Evolutionary conservation across 164 flowering plant species (phyloP).

Genomic region (Stephania yunnanensis): DNA sequence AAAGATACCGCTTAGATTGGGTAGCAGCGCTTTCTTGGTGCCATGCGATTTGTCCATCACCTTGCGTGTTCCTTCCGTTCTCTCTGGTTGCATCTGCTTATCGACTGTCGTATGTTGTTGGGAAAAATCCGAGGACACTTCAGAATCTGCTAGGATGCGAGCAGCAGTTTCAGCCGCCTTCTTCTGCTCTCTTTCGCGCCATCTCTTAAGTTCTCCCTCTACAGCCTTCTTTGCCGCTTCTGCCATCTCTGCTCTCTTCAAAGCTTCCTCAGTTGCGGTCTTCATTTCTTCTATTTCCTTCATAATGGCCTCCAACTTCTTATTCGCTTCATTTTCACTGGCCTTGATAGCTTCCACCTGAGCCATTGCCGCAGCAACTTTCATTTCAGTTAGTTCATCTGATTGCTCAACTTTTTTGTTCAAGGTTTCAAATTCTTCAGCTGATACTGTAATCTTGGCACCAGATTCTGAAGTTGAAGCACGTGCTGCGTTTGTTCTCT

Average conservation of each 20-base stretch:
- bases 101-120: slow-evolving; percentile 34
- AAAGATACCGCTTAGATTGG: slow-evolving; percentile 64
- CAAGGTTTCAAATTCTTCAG: slow-evolving; percentile 67
- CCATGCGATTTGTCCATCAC: slow-evolving; percentile 44
- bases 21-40: slow-evolving; percentile 51
- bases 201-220: slow-evolving; percentile 61
- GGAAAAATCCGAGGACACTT: slow-evolving; percentile 34
- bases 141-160: slow-evolving; percentile 44
- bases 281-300: slow-evolving; percentile 74
- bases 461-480: slow-evolving; percentile 66
- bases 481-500: slow-evolving; percentile 56
- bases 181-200: slow-evolving; percentile 85
- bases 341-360: slow-evolving; percentile 90
- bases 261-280: slow-evolving; percentile 55
- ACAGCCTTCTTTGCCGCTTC: slow-evolving; percentile 81
- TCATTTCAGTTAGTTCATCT: slow-evolving; percentile 67
- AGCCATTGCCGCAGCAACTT: slow-evolving; percentile 84
- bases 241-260: slow-evolving; percentile 80
- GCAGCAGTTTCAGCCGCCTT: slow-evolving; percentile 75
- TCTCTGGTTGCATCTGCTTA: slow-evolving; percentile 30
- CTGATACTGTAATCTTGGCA: slow-evolving; percentile 63
- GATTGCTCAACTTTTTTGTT: slow-evolving; percentile 73
- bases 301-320: slow-evolving; percentile 55
- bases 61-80: slow-evolving; percentile 25
- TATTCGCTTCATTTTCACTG: slow-evolving; percentile 68